phyloP scores from a whole-genome alignment of 768 basidiomycete species.

The Lactifluus echinatus region DNA sequence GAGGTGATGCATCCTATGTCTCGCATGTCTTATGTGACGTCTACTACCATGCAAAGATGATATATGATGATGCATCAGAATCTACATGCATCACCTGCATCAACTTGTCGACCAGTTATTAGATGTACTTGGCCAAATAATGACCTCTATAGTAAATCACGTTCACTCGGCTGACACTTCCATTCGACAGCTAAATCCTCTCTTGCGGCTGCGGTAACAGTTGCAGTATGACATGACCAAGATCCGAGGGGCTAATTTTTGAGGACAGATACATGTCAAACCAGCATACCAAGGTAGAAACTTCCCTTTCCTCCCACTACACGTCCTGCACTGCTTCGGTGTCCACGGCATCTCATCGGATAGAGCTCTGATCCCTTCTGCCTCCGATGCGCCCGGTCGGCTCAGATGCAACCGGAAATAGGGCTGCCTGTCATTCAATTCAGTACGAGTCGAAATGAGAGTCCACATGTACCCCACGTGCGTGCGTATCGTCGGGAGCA shows the following conservation, averaged over 20 bases:
- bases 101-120: not conserved
- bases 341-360: not conserved
- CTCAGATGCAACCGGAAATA: not conserved
- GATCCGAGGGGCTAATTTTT: not conserved
- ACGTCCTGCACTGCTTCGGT: not conserved
- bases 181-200: not conserved
- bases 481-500: not conserved
- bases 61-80: too few species aligned
- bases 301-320: not conserved
- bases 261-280: not conserved
- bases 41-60: too few species aligned
- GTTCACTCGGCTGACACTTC: not conserved
- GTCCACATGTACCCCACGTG: not conserved
- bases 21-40: too few species aligned
- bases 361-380: not conserved
- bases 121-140: not conserved
- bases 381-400: not conserved
- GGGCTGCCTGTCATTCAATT: not conserved
- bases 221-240: too few species aligned
- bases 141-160: not conserved
- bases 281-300: not conserved
- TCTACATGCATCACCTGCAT: too few species aligned
- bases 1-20: too few species aligned
- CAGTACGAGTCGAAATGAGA: too few species aligned
- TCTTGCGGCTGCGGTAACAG: not conserved